Base-by-base conservation (phyloP, 1,284 basidiomycete genomes). In the Trichosporon sp. region DNA sequence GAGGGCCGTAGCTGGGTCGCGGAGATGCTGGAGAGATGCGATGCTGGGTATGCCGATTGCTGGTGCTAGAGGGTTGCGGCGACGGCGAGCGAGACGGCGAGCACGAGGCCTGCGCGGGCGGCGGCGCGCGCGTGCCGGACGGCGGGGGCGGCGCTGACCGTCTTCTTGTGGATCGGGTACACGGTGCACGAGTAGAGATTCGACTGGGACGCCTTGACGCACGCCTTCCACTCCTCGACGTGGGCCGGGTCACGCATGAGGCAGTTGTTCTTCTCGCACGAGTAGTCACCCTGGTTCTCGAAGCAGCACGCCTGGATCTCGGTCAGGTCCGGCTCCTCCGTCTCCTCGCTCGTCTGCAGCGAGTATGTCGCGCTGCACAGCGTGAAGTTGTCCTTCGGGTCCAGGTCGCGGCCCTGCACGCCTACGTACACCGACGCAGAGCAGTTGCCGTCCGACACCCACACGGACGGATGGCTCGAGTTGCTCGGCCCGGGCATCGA, bases 271-370 rank as follows among this genome's bases (percentile, higher is more conserved):
- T 23, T 29, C 56, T 60, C 56, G 27, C 56, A 60, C 56, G 29
- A 32, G 29, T 60, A 60, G 56, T 60, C 56, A 18, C 56, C 56
- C 15, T 60, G 21, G 56, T 32, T 60, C 56, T 60, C 56, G 31
- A 60, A 60, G 29, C 56, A 60, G 56, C 56, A 60, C 29, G 56
- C 56, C 56, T 60, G 56, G 29, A 60, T 60, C 56, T 60, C 56
- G 29, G 56, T 15, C 29, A 60, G 29, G 29, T 60, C 56, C 2
- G 56, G 56, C 56, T 60, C 56, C 29, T 60, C 21, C 29, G 56
- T 60, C 31, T 60, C 29, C 27, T 60, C 56, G 18, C 18, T 51
- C 23, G 47, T 9, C 18, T 21, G 21, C 29, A 60, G 27, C 27
- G 56, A 31, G 56, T 60, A 60, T 29, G 56, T 60, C 56, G 56